These are phyloP conservation scores for Penicillium sp. DNA, from an alignment of 2,329 filamentous ascomycete genomes.

Conservation along the genomic window DNA sequence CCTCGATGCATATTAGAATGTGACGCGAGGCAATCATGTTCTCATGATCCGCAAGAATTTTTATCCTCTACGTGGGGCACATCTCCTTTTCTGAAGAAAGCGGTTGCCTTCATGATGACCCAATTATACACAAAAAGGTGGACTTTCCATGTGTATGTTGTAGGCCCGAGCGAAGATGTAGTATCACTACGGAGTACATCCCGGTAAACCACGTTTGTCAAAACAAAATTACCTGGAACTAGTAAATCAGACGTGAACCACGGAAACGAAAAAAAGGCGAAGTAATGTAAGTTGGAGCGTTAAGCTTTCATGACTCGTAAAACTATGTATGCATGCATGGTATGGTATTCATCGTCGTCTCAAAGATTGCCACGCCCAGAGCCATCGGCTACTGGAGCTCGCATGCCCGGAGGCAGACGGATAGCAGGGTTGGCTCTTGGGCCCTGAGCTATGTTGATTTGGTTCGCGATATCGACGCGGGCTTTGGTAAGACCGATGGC, in stretches of 20 bases:
- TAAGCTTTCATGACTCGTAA: slow-evolving; percentile 19
- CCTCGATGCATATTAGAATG: neutral
- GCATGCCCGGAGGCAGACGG: slow-evolving; percentile 42
- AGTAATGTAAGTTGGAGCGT: slow-evolving; percentile 2
- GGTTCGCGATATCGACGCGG: slow-evolving; percentile 72
- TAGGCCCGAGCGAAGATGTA: neutral
- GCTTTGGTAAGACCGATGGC: slow-evolving; percentile 83
- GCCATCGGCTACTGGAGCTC: slow-evolving; percentile 15
- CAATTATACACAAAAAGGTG: neutral
- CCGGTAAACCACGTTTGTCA: neutral
- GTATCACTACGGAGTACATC: neutral
- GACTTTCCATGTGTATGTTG: neutral
- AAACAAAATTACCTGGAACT: neutral
- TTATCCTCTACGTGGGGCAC: neutral
- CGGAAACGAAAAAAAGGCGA: neutral
- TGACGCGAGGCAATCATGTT: neutral
- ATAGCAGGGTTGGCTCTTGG: slow-evolving; percentile 30
- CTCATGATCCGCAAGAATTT: neutral
- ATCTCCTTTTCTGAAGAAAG: neutral
- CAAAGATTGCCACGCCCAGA: slow-evolving; percentile 29
- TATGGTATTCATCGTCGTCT: slow-evolving; percentile 4
- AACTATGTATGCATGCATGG: slow-evolving; percentile 12
- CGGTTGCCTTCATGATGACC: neutral
- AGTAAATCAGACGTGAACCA: neutral
- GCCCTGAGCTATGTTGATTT: slow-evolving; percentile 21